Percentiles rank a stretch among this genome's conserved stretches.
These are phyloP conservation scores for Balamuthia mandrillaris DNA, from an alignment of 208 protist species.

Conservation along the genomic window DNA sequence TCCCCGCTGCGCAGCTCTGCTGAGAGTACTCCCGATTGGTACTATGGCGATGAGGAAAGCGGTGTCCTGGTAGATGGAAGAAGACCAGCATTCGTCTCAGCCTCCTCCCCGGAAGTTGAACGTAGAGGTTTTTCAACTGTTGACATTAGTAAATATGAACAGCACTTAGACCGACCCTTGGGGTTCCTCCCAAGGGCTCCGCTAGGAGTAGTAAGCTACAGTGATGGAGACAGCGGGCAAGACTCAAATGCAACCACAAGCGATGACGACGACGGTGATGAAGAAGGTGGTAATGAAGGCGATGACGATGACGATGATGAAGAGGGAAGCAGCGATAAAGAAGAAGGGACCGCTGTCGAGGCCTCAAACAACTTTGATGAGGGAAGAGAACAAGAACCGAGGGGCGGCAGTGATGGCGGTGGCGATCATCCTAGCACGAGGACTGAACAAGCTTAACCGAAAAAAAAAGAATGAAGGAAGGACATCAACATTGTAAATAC, in stretches of 20 bases:
- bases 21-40: no score
- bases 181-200: no score
- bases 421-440: slow-evolving; percentile 65
- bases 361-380: neutral
- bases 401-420: neutral
- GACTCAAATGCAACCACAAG: neutral
- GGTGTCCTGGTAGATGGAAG: no score
- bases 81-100: no score
- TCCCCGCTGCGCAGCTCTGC: no score
- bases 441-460: slow-evolving; percentile 74
- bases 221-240: no score
- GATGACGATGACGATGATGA: no score
- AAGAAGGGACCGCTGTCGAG: neutral
- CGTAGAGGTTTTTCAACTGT: no score
- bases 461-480: slow-evolving; percentile 68
- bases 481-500: slow-evolving; percentile 80
- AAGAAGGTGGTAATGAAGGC: neutral
- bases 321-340: neutral
- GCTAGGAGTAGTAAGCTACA: no score
- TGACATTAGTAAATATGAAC: no score
- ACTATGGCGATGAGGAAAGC: no score
- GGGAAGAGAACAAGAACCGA: neutral
- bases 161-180: no score
- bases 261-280: neutral
- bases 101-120: neutral